phyloP scores from a whole-genome alignment of 129 eudicot genomes.

The Centella asiatica region DNA sequence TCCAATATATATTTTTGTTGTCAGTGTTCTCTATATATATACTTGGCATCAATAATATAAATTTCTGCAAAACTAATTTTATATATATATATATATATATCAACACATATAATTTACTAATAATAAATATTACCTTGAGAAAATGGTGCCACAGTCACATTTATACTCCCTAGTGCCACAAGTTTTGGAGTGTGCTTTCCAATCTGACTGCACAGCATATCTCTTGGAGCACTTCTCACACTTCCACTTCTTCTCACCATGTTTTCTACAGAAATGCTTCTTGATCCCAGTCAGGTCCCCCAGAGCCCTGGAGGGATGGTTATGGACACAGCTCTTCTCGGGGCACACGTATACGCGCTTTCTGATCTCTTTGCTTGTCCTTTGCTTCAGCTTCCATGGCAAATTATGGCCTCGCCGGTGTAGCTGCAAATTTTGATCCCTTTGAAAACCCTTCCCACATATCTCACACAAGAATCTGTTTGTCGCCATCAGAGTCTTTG shows the following conservation, averaged over 20 bases:
- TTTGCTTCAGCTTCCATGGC: conserved; percentile 97
- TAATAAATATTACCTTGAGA: conserved; percentile 84
- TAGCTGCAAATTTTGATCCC: conserved; percentile 93
- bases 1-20: background rate
- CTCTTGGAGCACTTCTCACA: conserved; percentile 85
- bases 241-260: conserved; percentile 99
- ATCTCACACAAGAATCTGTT: conserved; percentile 92
- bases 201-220: conserved; percentile 92
- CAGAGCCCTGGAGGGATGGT: conserved; percentile 87
- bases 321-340: conserved; percentile 79
- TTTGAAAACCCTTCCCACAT: conserved; percentile 94
- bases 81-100: too few relatives aligned
- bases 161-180: conserved; percentile 92
- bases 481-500: conserved; percentile 94
- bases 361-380: conserved; percentile 67
- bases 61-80: too few relatives aligned
- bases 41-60: too few relatives aligned
- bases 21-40: background rate
- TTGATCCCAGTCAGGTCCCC: conserved; percentile 95
- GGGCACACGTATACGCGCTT: conserved; percentile 95
- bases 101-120: too few relatives aligned
- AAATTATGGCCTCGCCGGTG: conserved; percentile 89
- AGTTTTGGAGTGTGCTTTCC: conserved; percentile 95
- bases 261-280: conserved; percentile 84
- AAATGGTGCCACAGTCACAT: conserved; percentile 89